These are phyloP conservation scores for Diplocarpon mali DNA, from an alignment of 2,329 filamentous ascomycete species.

Conservation along the genomic window DNA sequence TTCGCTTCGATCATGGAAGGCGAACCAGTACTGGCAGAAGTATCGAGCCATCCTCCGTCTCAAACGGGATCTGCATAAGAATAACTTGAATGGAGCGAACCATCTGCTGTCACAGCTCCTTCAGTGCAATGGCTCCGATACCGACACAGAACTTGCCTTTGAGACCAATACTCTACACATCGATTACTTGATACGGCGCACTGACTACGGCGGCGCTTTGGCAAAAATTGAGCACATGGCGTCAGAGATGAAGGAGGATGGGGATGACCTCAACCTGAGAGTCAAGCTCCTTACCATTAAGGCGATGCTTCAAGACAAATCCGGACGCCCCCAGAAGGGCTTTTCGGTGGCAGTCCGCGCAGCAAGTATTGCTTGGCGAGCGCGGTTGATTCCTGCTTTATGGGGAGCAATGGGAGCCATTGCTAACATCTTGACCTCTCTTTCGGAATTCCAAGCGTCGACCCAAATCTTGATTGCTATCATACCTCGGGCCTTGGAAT, in stretches of 20 bases:
- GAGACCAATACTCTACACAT: constrained; percentile 49
- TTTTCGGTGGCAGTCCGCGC: constrained; percentile 57
- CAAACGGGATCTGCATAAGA: constrained; percentile 46
- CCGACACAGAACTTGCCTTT: constrained; percentile 48
- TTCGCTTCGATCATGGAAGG: constrained; percentile 60
- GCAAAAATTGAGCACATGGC: constrained; percentile 41
- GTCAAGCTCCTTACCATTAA: constrained; percentile 52
- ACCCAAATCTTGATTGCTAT: constrained; percentile 46
- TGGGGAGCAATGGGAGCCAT: constrained; percentile 50
- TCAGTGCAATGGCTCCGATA: constrained; percentile 27
- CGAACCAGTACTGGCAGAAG: constrained; percentile 61
- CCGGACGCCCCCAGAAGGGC: constrained; percentile 48
- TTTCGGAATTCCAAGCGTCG: constrained; percentile 49
- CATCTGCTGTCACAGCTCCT: constrained; percentile 47
- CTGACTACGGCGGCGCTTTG: constrained; percentile 42
- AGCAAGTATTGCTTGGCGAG: constrained; percentile 49
- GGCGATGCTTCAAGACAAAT: constrained; percentile 47
- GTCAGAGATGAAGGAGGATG: constrained; percentile 38
- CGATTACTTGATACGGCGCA: constrained; percentile 43
- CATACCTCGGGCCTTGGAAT: constrained; percentile 53
- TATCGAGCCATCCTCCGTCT: constrained; percentile 57
- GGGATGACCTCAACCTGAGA: constrained; percentile 49
- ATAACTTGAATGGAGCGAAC: constrained; percentile 44
- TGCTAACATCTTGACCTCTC: constrained; percentile 43
- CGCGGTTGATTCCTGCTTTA: constrained; percentile 45